These are phyloP conservation scores for Phytopythium mirpurense DNA, from an alignment of 352 stramenopile species.

Conservation along the genomic window DNA sequence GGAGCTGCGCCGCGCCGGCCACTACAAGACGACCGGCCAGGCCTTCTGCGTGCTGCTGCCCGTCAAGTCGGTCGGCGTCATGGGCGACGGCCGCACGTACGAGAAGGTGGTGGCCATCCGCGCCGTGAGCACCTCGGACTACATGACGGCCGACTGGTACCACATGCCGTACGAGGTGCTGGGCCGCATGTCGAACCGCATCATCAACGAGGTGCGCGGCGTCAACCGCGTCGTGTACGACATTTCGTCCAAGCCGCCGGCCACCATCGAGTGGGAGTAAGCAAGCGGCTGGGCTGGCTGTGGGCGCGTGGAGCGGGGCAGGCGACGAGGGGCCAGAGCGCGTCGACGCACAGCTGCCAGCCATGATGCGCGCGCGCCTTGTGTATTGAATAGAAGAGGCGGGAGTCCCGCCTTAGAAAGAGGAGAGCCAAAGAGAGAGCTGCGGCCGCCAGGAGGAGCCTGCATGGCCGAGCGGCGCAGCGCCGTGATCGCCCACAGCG, in stretches of 20 bases:
- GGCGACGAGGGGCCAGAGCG: no score
- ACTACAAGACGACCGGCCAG: constrained; percentile 99
- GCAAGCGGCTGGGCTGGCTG: no score
- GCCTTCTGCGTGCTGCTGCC: constrained; percentile 98
- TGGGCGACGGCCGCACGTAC: constrained; percentile 98
- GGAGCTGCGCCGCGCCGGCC: constrained; percentile 92
- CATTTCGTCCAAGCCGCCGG: constrained; percentile 99
- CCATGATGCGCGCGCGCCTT: no score
- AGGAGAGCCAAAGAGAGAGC: background rate
- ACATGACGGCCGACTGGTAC: constrained; percentile 99
- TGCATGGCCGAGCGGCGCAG: no score
- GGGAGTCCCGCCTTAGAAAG: background rate
- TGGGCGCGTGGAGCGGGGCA: no score
- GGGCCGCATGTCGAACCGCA: constrained; percentile 95
- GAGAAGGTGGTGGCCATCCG: constrained; percentile 95
- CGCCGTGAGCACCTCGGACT: constrained; percentile 98
- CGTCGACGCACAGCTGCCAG: no score
- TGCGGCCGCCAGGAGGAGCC: no score
- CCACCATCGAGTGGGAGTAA: constrained; percentile 99
- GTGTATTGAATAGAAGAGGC: constrained; percentile 5
- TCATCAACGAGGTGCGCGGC: constrained; percentile 98
- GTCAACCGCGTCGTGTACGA: constrained; percentile 99
- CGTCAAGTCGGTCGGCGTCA: constrained; percentile 97
- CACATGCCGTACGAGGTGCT: constrained; percentile 98
- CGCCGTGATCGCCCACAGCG: no score